These are phyloP conservation scores for Calocybe gambosa DNA, from an alignment of 1,284 basidiomycete genomes.

Conservation along the genomic window DNA sequence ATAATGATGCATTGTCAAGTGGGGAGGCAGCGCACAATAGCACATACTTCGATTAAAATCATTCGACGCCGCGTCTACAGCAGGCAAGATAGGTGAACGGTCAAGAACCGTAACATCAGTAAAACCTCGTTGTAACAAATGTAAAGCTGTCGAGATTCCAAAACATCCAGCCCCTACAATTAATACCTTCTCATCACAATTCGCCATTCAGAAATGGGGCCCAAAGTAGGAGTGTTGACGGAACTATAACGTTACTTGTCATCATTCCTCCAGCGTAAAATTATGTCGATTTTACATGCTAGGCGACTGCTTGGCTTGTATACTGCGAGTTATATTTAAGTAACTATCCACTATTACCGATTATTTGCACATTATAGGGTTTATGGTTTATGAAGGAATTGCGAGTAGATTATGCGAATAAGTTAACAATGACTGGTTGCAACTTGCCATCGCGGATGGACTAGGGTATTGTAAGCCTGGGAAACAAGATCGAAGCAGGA, in stretches of 20 bases:
- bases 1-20: not conserved
- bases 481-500: conserved; percentile 16
- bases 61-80: conserved; percentile 74
- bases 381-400: not conserved
- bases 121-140: conserved; percentile 67
- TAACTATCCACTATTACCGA: not conserved
- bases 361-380: not conserved
- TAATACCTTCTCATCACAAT: conserved; percentile 38
- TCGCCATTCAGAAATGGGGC: conserved; percentile 20
- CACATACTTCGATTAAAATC: conserved; percentile 73
- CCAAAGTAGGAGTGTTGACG: not conserved
- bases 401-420: conserved; percentile 27
- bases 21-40: not conserved
- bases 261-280: not conserved
- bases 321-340: not conserved
- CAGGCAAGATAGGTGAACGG: conserved; percentile 57
- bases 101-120: conserved; percentile 71
- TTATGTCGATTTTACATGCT: not conserved
- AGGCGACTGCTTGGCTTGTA: not conserved
- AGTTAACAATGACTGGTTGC: conserved; percentile 47
- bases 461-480: conserved; percentile 23
- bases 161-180: conserved; percentile 86
- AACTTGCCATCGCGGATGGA: conserved; percentile 65
- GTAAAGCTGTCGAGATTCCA: conserved; percentile 78
- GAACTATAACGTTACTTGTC: not conserved